Conservation (phyloP, 2,329 filamentous ascomycete genomes). For the Emergomyces africanus region DNA sequence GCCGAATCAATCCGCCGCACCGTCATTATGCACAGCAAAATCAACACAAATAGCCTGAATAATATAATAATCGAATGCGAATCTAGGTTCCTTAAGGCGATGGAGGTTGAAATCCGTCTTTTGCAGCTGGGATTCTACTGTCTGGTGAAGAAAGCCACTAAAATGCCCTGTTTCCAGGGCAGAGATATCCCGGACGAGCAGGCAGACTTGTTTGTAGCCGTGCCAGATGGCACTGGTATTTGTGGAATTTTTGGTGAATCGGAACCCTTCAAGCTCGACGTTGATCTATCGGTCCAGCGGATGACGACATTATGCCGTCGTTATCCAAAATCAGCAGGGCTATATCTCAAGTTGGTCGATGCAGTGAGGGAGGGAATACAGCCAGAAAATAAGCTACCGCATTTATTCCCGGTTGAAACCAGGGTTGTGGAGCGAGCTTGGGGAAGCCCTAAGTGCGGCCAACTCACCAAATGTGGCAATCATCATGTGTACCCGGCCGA, state of each 20-base stretch:
- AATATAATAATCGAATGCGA: constrained; percentile 7
- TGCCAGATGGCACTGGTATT: background rate
- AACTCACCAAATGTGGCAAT: constrained; percentile 7
- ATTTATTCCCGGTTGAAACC: constrained; percentile 5
- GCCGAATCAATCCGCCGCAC: constrained; percentile 9
- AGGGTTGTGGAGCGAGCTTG: constrained; percentile 9
- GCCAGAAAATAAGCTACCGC: background rate
- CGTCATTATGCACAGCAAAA: constrained; percentile 9
- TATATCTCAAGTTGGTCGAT: constrained; percentile 1
- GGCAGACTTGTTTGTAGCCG: background rate
- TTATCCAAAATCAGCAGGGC: constrained; percentile 6
- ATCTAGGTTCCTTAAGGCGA: constrained; percentile 7
- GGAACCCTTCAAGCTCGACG: background rate
- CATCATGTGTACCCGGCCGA: constrained; percentile 10
- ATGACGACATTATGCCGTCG: constrained; percentile 1
- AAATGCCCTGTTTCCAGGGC: background rate
- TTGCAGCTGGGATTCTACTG: constrained; percentile 12
- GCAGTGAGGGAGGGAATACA: background rate
- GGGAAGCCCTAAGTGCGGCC: constrained; percentile 5
- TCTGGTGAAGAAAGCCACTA: constrained; percentile 1
- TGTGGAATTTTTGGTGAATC: background rate
- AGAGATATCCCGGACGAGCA: background rate
- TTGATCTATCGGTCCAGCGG: background rate
- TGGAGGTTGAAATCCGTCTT: constrained; percentile 16
- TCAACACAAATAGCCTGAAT: constrained; percentile 7